Conservation (phyloP, 768 basidiomycete species). For the Asterophora parasitica region DNA sequence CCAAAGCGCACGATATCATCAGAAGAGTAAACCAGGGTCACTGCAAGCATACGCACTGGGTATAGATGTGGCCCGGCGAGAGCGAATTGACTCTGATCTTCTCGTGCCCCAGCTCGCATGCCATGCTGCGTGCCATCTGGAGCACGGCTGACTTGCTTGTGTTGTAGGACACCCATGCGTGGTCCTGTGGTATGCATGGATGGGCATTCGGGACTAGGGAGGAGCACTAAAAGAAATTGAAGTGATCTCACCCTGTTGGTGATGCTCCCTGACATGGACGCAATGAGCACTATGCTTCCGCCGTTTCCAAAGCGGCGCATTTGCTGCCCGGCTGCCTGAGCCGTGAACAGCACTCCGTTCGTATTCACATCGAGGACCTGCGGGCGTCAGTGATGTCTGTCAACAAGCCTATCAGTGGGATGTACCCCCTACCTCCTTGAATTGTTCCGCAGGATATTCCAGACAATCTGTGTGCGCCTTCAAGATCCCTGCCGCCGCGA, state of each 20-base stretch:
- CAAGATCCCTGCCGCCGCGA: slow-evolving; percentile 76
- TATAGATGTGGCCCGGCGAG: slow-evolving; percentile 76
- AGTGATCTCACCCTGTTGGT: slow-evolving; percentile 10
- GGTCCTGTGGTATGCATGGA: slow-evolving; percentile 36
- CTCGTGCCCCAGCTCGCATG: slow-evolving; percentile 66
- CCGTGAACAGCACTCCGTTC: slow-evolving; percentile 58
- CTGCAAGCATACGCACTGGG: slow-evolving; percentile 35
- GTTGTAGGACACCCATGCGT: slow-evolving; percentile 75
- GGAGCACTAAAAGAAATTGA: background rate
- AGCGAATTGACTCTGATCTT: slow-evolving; percentile 71
- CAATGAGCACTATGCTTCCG: slow-evolving; percentile 63
- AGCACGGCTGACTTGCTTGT: slow-evolving; percentile 73
- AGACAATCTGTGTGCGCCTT: slow-evolving; percentile 56
- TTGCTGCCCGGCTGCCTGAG: slow-evolving; percentile 60
- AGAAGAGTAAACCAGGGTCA: background rate
- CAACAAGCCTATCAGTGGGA: background rate
- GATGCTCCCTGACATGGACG: slow-evolving; percentile 58
- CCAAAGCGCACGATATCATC: background rate
- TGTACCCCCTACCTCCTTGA: slow-evolving; percentile 44
- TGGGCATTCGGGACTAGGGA: background rate
- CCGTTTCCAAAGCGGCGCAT: slow-evolving; percentile 50
- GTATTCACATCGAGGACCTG: slow-evolving; percentile 69
- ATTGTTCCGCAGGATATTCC: slow-evolving; percentile 60
- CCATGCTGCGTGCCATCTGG: slow-evolving; percentile 81
- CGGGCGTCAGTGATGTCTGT: background rate